Percentiles rank a stretch among this genome's conserved stretches.
These are phyloP conservation scores for Cladophialophora psammophila DNA, from an alignment of 2,329 filamentous ascomycete species.

Conservation along the genomic window DNA sequence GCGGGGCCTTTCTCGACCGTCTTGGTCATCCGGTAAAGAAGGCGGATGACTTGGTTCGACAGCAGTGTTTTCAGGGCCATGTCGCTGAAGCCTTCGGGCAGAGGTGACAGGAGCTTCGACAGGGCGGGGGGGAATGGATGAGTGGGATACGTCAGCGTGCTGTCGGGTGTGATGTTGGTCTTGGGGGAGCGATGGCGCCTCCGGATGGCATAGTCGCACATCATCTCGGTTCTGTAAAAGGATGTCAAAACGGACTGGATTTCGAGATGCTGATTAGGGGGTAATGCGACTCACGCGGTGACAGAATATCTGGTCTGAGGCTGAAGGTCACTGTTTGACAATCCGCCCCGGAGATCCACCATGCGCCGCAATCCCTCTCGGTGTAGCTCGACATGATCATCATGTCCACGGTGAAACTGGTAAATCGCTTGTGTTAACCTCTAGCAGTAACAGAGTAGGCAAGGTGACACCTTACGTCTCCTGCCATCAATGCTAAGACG, in stretches of 20 bases:
- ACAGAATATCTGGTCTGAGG: constrained; percentile 20
- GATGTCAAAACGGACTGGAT: neutral
- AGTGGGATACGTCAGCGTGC: constrained; percentile 21
- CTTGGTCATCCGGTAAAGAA: constrained; percentile 19
- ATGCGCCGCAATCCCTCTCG: constrained; percentile 22
- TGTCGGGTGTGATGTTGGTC: constrained; percentile 14
- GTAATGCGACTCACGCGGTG: constrained; percentile 12
- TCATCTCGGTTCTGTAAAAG: constrained; percentile 16
- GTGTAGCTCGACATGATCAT: constrained; percentile 21
- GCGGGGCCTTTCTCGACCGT: constrained; percentile 9
- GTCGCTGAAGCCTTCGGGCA: constrained; percentile 28
- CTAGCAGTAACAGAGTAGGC: neutral
- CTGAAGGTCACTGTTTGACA: constrained; percentile 5
- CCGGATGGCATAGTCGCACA: constrained; percentile 23
- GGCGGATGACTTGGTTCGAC: constrained; percentile 17
- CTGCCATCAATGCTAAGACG: constrained; percentile 14
- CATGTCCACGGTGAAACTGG: constrained; percentile 16
- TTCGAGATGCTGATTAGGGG: neutral
- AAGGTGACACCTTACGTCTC: constrained; percentile 10
- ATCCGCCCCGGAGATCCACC: constrained; percentile 18
- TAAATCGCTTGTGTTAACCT: neutral
- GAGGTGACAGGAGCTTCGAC: constrained; percentile 11
- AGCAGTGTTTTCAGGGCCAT: constrained; percentile 20
- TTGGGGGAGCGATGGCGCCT: constrained; percentile 12
- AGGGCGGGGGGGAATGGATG: constrained; percentile 26